phyloP scores from a whole-genome alignment of 2,329 filamentous ascomycete genomes.

The Xylaria arbuscula region DNA sequence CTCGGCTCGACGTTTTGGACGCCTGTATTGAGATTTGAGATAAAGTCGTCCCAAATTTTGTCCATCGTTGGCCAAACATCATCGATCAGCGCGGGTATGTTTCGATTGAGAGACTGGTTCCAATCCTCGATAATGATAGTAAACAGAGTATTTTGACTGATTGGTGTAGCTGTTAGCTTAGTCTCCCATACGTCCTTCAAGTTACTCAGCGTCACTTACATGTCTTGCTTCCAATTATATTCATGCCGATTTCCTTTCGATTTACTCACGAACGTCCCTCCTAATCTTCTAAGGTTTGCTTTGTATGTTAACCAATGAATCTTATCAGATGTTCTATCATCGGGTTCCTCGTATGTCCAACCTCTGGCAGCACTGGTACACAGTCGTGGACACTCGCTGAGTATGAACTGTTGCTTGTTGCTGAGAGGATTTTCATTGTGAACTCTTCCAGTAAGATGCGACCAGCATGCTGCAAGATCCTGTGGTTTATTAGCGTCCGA shows the following conservation, averaged over 20 bases:
- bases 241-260: background rate
- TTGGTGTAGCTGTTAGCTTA: background rate
- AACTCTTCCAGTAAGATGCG: background rate
- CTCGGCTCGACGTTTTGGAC: background rate
- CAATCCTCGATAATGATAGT: constrained; percentile 10
- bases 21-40: background rate
- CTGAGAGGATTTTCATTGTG: constrained; percentile 16
- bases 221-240: constrained; percentile 9
- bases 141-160: background rate
- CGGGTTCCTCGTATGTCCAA: constrained; percentile 27
- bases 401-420: background rate
- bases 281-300: constrained; percentile 26
- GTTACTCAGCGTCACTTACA: background rate
- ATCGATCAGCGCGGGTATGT: constrained; percentile 7
- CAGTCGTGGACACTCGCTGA: constrained; percentile 1
- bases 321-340: constrained; percentile 11
- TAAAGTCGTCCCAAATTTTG: background rate
- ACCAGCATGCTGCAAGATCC: background rate
- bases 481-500: constrained; percentile 1
- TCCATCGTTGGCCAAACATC: background rate
- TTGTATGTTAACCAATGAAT: constrained; percentile 31
- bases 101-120: constrained; percentile 16
- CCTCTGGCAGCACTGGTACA: constrained; percentile 6
- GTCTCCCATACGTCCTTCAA: too few relatives aligned
- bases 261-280: constrained; percentile 22